Base-by-base conservation (phyloP, 768 basidiomycete genomes). In the Russula vinacea region DNA sequence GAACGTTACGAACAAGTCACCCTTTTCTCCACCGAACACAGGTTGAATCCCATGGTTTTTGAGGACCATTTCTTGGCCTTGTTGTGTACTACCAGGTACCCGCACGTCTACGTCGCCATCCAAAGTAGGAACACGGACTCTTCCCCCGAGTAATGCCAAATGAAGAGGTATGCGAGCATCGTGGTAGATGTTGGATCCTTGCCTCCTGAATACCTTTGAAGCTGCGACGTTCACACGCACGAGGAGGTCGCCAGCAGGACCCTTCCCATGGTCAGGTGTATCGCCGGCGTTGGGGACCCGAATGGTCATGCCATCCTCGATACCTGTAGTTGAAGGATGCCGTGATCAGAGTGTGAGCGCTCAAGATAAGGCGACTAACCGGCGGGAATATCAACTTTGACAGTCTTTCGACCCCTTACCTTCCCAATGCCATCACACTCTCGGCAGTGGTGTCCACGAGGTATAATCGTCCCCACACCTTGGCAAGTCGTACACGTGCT, bases 31-130 rank as follows among this genome's bases (percentile, higher is more conserved):
- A 56, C 77, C 77, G 71, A 81, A 81, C 8, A 89, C 79, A 26
- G 84, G 79, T 51, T 83, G 74, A 14, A 98, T 86, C 35, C 97
- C 97, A 58, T 91, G 85, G 45, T 87, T 87, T 77, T 89, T 90
- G 71, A 99, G 77, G 24, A 97, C 91, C 85, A 96, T 95, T 75
- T 98, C 94, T 78, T 98, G 94, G 19, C 95, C 95, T 72, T 89
- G 94, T 76, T 98, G 97, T 2, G 96, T 98, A 51, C 97, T 96
- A 24, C 81, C 80, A 60, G 94, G 92, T 47, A 99, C 84, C 68
- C 90, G 88, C 49, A 98, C 92, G 62, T 98, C 94, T 1, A 98
- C 94, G 51, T 97, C 92, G 29, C 95, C 93, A 66, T 98, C 95
- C 22, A 98, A 79, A 50, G 97, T 99, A 29, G 94, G 94, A 32